Conservation (phyloP, 2,329 filamentous ascomycete genomes). For the Capronia coronata region DNA sequence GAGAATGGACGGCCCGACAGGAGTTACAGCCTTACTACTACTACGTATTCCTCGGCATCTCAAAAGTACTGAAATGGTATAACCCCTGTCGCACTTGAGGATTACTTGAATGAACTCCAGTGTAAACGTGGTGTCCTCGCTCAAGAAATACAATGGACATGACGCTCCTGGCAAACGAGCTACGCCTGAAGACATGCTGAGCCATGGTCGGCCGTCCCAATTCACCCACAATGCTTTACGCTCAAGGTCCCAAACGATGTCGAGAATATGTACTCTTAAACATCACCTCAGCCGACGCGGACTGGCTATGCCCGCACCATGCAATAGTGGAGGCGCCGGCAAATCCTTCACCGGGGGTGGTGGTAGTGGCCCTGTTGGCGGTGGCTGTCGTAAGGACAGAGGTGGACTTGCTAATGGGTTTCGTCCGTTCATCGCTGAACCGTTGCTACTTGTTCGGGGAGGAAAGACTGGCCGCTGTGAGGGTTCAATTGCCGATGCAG, state of each 20-base stretch:
- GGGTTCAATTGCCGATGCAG: slow-evolving; percentile 36
- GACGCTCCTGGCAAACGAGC: not conserved
- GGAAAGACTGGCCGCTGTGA: slow-evolving; percentile 36
- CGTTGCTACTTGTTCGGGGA: slow-evolving; percentile 36
- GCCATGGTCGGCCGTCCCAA: slow-evolving; percentile 2
- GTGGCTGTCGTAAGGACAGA: slow-evolving; percentile 59
- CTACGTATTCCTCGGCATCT: no score
- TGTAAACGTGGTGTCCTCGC: not conserved
- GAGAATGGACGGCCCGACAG: not conserved
- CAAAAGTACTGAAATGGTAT: no score
- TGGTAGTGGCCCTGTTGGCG: slow-evolving; percentile 51
- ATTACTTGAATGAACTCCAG: not conserved
- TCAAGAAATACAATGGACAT: not conserved
- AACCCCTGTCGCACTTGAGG: not conserved
- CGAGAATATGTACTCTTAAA: not conserved
- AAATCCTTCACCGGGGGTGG: slow-evolving; percentile 44
- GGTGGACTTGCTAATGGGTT: slow-evolving; percentile 47
- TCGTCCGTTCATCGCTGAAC: slow-evolving; percentile 14
- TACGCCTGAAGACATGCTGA: slow-evolving; percentile 19
- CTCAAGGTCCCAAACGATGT: slow-evolving; percentile 8
- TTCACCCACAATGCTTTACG: slow-evolving; percentile 10
- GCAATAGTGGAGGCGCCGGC: slow-evolving; percentile 18
- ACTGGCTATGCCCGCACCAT: slow-evolving; percentile 21
- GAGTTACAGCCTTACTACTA: slow-evolving; percentile 1
- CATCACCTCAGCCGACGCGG: slow-evolving; percentile 20